Evolutionary conservation across 306 rosid species (phyloP).

Genomic region (Cotoneaster glaucophyllus): DNA sequence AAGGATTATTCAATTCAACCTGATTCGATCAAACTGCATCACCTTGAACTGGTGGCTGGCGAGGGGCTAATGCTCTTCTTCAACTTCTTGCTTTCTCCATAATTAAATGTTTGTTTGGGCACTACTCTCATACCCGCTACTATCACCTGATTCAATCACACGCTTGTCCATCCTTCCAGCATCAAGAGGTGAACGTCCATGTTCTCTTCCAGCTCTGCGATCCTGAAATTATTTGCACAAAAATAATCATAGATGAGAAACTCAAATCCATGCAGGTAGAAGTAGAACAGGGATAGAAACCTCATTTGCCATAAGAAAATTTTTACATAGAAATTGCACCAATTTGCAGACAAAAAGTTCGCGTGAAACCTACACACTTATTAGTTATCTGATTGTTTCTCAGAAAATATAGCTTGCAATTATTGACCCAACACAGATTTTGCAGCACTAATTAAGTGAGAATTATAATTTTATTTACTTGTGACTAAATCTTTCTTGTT

Average conservation of each 20-base stretch:
- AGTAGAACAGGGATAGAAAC: background rate
- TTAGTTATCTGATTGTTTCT: background rate
- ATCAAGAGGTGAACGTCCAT: slow-evolving; percentile 29
- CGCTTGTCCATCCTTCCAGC: slow-evolving; percentile 28
- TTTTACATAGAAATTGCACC: too few relatives aligned
- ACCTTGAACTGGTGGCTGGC: background rate
- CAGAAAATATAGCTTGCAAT: background rate
- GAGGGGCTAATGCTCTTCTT: slow-evolving; percentile 24
- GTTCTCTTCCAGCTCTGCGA: slow-evolving; percentile 42
- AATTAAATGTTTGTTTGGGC: slow-evolving; percentile 26
- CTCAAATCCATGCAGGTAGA: background rate
- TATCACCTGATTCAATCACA: slow-evolving; percentile 48
- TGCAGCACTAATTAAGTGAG: background rate
- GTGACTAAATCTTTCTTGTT: background rate
- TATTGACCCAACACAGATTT: background rate
- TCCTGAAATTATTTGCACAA: slow-evolving; percentile 30
- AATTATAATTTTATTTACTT: background rate
- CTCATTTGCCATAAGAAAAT: background rate
- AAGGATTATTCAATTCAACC: too few relatives aligned
- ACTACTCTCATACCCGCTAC: slow-evolving; percentile 58
- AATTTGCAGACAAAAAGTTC: background rate
- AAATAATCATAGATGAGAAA: background rate
- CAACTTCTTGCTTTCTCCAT: slow-evolving; percentile 39
- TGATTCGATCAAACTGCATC: too few relatives aligned
- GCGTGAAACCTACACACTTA: background rate